Percentiles rank a stretch among this genome's conserved stretches.
These are phyloP conservation scores for Fusarium devonianum DNA, from an alignment of 2,329 filamentous ascomycete species.

Conservation along the genomic window DNA sequence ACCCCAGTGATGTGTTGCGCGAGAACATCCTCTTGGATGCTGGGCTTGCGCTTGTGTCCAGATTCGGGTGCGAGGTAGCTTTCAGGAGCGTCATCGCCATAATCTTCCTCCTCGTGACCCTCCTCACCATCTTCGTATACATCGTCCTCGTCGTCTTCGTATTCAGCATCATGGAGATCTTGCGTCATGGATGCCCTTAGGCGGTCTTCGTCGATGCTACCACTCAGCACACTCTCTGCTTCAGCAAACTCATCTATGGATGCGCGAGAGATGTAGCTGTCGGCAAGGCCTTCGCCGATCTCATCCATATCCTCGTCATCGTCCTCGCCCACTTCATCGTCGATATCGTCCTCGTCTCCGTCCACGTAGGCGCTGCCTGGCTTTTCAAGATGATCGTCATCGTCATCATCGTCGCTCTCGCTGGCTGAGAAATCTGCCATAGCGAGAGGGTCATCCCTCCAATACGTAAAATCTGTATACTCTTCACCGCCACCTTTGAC, in stretches of 20 bases:
- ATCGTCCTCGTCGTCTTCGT: conserved; percentile 52
- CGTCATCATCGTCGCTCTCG: conserved; percentile 66
- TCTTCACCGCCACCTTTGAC: conserved; percentile 91
- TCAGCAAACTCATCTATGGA: conserved; percentile 50
- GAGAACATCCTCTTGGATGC: conserved; percentile 54
- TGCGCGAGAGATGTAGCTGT: conserved; percentile 43
- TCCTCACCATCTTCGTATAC: conserved; percentile 41
- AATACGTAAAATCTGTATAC: conserved; percentile 97
- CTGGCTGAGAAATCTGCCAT: conserved; percentile 89
- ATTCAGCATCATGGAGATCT: conserved; percentile 51
- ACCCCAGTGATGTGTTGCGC: conserved; percentile 68
- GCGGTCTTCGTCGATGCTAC: conserved; percentile 54
- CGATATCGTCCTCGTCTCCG: conserved; percentile 53
- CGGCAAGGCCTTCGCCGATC: conserved; percentile 44
- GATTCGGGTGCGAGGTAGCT: background rate
- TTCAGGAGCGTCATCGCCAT: conserved; percentile 24
- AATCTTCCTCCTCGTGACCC: conserved; percentile 31
- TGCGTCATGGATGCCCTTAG: conserved; percentile 50
- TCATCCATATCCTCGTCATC: conserved; percentile 51
- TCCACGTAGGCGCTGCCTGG: conserved; percentile 55
- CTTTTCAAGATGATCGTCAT: conserved; percentile 62
- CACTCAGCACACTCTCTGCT: conserved; percentile 53
- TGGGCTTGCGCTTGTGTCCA: conserved; percentile 23
- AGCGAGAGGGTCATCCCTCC: conserved; percentile 85
- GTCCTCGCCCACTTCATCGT: conserved; percentile 54